Percentiles rank a stretch among this genome's conserved stretches.
phyloP scores from a whole-genome alignment of 1,139 yeast genomes.

The Taphrina sp. region DNA sequence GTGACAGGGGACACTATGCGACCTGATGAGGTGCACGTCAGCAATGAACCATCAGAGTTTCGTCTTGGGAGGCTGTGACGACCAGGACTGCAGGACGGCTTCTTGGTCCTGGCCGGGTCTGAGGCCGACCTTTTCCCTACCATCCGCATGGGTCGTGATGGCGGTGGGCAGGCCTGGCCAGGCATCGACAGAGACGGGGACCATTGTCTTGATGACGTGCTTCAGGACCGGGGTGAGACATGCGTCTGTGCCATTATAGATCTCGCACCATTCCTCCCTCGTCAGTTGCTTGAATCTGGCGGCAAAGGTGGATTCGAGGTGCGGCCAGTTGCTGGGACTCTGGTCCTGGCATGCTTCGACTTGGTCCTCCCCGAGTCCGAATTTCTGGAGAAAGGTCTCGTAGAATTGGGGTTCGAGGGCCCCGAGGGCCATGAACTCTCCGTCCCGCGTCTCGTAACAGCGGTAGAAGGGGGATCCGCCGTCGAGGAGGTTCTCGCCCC shows the following conservation, averaged over 20 bases:
- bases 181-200: conserved; percentile 20
- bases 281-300: conserved; percentile 29
- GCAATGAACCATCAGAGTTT: too few relatives aligned
- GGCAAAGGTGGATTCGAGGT: conserved; percentile 30
- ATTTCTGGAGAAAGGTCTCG: conserved; percentile 31
- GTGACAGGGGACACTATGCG: too few relatives aligned
- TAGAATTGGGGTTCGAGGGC: conserved; percentile 40
- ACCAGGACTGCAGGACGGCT: too few relatives aligned
- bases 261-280: conserved; percentile 9
- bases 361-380: conserved; percentile 19
- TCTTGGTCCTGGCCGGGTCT: conserved; percentile 7
- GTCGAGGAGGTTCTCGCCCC: conserved; percentile 38
- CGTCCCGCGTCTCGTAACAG: conserved; percentile 37
- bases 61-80: too few relatives aligned
- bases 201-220: conserved; percentile 6
- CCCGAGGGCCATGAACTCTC: conserved; percentile 38
- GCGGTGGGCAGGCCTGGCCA: conserved; percentile 7
- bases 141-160: not conserved
- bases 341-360: conserved; percentile 25
- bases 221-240: conserved; percentile 29
- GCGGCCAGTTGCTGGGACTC: conserved; percentile 37
- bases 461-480: conserved; percentile 39
- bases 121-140: conserved; percentile 11
- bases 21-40: too few relatives aligned
- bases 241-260: conserved; percentile 29